These are phyloP conservation scores for Beverwykella pulmonaria DNA, from an alignment of 495 filamentous ascomycete genomes.

Conservation along the genomic window DNA sequence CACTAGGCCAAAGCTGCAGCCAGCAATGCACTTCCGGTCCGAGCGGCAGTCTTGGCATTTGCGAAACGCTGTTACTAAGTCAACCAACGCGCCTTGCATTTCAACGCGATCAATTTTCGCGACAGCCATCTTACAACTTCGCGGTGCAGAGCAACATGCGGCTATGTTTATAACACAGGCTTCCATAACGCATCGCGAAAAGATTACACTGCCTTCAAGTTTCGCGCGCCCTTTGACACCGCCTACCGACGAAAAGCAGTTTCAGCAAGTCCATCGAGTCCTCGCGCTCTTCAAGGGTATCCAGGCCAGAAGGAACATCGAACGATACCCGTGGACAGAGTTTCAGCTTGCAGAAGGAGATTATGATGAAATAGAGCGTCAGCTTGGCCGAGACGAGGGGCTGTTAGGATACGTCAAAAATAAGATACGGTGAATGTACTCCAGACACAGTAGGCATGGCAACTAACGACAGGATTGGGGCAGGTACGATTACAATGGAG, in stretches of 20 bases:
- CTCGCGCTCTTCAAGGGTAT: slow-evolving; percentile 18
- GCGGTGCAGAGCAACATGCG: slow-evolving; percentile 14
- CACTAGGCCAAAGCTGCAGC: too few relatives aligned
- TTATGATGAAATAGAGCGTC: slow-evolving; percentile 23
- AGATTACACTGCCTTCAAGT: slow-evolving; percentile 20
- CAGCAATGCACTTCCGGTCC: too few relatives aligned
- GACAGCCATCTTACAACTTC: slow-evolving; percentile 11
- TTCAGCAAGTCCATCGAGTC: slow-evolving; percentile 1
- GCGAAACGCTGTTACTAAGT: too few relatives aligned
- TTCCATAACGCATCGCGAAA: slow-evolving; percentile 8
- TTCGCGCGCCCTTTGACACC: slow-evolving; percentile 22
- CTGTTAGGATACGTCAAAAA: slow-evolving; percentile 22
- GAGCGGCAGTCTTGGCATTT: too few relatives aligned
- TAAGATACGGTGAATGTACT: slow-evolving; percentile 19
- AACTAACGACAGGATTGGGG: not conserved
- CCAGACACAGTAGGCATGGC: not conserved
- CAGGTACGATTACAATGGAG: slow-evolving; percentile 30
- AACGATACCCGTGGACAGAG: slow-evolving; percentile 15
- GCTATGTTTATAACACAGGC: slow-evolving; percentile 11
- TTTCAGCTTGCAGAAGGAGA: slow-evolving; percentile 26
- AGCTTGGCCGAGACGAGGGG: slow-evolving; percentile 16
- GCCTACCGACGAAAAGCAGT: slow-evolving; percentile 24
- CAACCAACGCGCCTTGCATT: too few relatives aligned
- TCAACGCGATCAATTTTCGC: slow-evolving; percentile 16
- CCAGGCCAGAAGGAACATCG: slow-evolving; percentile 8